Conservation (phyloP, 306 rosid genomes). For the Datisca glomerata region DNA sequence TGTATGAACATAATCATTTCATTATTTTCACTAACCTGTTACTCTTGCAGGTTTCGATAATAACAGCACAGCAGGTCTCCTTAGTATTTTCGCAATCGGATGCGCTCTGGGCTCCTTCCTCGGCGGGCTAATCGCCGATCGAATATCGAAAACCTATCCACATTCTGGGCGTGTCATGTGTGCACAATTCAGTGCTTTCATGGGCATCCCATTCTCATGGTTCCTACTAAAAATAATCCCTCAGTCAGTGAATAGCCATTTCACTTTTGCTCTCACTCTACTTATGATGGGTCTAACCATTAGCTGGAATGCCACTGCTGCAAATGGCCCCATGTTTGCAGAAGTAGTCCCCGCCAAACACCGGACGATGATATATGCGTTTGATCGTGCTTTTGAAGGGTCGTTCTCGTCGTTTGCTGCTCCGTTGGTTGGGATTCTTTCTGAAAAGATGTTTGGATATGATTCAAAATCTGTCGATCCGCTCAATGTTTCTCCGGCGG, state of each 20-base stretch:
- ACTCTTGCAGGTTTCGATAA: slow-evolving; percentile 68
- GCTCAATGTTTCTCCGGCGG: slow-evolving; percentile 44
- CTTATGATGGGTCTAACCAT: slow-evolving; percentile 81
- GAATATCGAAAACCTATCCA: slow-evolving; percentile 46
- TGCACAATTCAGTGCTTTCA: slow-evolving; percentile 86
- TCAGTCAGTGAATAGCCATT: slow-evolving; percentile 64
- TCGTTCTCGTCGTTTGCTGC: slow-evolving; percentile 91
- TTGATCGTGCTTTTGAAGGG: slow-evolving; percentile 95
- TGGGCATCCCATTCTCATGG: slow-evolving; percentile 94
- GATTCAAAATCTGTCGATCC: slow-evolving; percentile 62
- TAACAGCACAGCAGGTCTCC: slow-evolving; percentile 62
- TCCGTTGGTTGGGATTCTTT: slow-evolving; percentile 91
- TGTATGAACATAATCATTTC: not conserved
- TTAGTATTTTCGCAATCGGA: slow-evolving; percentile 76
- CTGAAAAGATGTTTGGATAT: slow-evolving; percentile 80
- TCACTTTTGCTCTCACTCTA: slow-evolving; percentile 57
- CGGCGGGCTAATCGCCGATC: slow-evolving; percentile 79
- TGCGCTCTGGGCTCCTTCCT: slow-evolving; percentile 73
- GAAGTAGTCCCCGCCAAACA: slow-evolving; percentile 88
- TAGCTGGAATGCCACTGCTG: slow-evolving; percentile 88
- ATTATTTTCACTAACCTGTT: not conserved
- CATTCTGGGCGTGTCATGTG: slow-evolving; percentile 84
- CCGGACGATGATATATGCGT: slow-evolving; percentile 93
- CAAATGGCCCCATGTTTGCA: slow-evolving; percentile 84
- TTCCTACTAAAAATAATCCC: slow-evolving; percentile 68